A percentile compares a stretch with the other conserved stretches of the same genome.
Evolutionary conservation across 2,329 filamentous ascomycete genomes (phyloP).

Genomic region (Calonectria crousiana): DNA sequence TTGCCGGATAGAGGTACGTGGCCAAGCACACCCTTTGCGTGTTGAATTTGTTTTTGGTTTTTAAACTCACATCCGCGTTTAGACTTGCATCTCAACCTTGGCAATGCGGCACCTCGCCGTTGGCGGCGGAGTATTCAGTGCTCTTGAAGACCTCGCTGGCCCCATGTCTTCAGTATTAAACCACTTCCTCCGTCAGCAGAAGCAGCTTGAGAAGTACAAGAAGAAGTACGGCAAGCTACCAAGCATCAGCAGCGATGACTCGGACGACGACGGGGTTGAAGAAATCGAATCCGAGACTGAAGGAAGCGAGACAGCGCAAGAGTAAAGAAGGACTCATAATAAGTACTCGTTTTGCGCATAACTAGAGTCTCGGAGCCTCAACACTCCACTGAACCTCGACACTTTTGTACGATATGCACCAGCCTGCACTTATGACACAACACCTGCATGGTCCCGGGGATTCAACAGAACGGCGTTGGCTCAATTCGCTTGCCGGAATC

Average conservation of each 20-base stretch:
- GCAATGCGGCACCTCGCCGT: conserved; percentile 82
- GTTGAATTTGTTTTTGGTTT: neutral
- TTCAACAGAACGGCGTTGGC: conserved; percentile 29
- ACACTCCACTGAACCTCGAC: neutral
- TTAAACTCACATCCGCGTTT: conserved; percentile 38
- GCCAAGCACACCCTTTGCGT: neutral
- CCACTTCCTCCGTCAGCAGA: conserved; percentile 70
- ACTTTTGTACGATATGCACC: conserved; percentile 37
- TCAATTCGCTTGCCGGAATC: conserved; percentile 1
- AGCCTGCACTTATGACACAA: conserved; percentile 31
- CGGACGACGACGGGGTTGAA: conserved; percentile 33
- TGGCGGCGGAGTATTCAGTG: conserved; percentile 72
- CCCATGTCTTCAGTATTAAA: conserved; percentile 81
- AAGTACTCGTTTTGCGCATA: neutral
- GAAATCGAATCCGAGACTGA: conserved; percentile 31
- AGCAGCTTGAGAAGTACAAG: conserved; percentile 73
- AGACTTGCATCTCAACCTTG: conserved; percentile 87
- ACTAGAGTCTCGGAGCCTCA: neutral
- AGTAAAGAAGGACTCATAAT: conserved; percentile 15
- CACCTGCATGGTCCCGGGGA: conserved; percentile 23
- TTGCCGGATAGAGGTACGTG: conserved; percentile 89
- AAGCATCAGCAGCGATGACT: conserved; percentile 39
- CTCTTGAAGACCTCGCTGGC: conserved; percentile 79
- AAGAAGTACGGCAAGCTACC: conserved; percentile 61
- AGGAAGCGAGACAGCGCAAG: conserved; percentile 47